These are phyloP conservation scores for Benincasa hispida DNA, from an alignment of 306 rosid genomes.

Conservation along the genomic window DNA sequence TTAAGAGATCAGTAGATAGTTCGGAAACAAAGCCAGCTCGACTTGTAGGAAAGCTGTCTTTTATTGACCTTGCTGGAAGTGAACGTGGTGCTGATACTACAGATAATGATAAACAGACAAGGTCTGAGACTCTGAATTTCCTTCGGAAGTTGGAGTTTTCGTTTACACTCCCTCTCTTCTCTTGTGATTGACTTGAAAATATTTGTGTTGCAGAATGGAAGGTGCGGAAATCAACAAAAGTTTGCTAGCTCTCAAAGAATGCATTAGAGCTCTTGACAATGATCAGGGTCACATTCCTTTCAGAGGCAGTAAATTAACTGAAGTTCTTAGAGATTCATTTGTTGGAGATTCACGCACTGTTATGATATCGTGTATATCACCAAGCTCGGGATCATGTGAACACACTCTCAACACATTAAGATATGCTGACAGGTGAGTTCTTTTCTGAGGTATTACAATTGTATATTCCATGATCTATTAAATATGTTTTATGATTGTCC, in stretches of 20 bases:
- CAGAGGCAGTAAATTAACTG: constrained; percentile 95
- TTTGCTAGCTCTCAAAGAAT: constrained; percentile 94
- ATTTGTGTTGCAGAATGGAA: constrained; percentile 70
- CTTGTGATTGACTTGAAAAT: not conserved
- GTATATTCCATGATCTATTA: not conserved
- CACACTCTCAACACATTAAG: constrained; percentile 93
- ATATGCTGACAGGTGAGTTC: constrained; percentile 86
- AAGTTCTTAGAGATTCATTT: constrained; percentile 96
- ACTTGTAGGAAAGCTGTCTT: constrained; percentile 83
- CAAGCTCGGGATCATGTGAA: constrained; percentile 96
- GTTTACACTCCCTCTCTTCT: not conserved
- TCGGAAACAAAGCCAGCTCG: constrained; percentile 87
- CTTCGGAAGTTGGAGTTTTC: not conserved
- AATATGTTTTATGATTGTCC: not conserved
- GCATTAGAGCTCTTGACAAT: constrained; percentile 96
- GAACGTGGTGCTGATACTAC: constrained; percentile 99
- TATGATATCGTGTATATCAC: constrained; percentile 97
- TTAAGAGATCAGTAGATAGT: constrained; percentile 76
- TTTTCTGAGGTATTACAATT: not conserved
- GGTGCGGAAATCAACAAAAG: constrained; percentile 99
- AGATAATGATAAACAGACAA: constrained; percentile 92
- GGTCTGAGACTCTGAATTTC: constrained; percentile 41
- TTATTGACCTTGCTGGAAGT: constrained; percentile 99
- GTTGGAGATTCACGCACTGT: constrained; percentile 97
- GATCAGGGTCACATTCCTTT: constrained; percentile 99